These are phyloP conservation scores for Ramularia endophylla DNA, from an alignment of 2,329 filamentous ascomycete genomes.

Conservation along the genomic window DNA sequence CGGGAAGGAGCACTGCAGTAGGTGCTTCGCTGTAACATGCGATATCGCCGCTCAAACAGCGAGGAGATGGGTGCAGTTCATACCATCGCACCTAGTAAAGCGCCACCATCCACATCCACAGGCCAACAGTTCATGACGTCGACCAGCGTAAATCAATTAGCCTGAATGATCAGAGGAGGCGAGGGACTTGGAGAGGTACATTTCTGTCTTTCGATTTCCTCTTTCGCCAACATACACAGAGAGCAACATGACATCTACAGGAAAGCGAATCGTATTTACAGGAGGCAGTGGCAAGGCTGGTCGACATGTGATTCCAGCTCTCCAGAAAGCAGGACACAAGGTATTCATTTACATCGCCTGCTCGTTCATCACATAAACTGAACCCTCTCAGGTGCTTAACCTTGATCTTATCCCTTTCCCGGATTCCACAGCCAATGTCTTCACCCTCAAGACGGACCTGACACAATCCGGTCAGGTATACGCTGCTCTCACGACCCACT, in stretches of 20 bases:
- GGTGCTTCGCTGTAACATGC: no score
- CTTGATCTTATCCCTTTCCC: conserved; percentile 47
- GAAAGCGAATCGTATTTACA: conserved; percentile 47
- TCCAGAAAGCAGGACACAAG: conserved; percentile 46
- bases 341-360: conserved; percentile 12
- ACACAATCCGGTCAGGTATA: conserved; percentile 52
- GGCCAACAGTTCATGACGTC: no score
- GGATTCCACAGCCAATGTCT: conserved; percentile 35
- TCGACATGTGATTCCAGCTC: conserved; percentile 48
- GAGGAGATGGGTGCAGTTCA: no score
- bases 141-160: no score
- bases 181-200: not conserved
- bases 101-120: no score
- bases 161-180: no score
- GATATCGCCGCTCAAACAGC: no score
- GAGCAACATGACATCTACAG: conserved; percentile 21
- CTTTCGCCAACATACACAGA: not conserved
- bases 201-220: no score
- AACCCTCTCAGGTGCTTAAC: conserved; percentile 41
- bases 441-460: conserved; percentile 52
- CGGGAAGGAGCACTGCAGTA: no score
- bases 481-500: conserved; percentile 52
- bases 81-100: no score
- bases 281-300: conserved; percentile 53
- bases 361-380: not conserved